Conservation (phyloP, 495 filamentous ascomycete species). For the Neurospora cerealis region DNA sequence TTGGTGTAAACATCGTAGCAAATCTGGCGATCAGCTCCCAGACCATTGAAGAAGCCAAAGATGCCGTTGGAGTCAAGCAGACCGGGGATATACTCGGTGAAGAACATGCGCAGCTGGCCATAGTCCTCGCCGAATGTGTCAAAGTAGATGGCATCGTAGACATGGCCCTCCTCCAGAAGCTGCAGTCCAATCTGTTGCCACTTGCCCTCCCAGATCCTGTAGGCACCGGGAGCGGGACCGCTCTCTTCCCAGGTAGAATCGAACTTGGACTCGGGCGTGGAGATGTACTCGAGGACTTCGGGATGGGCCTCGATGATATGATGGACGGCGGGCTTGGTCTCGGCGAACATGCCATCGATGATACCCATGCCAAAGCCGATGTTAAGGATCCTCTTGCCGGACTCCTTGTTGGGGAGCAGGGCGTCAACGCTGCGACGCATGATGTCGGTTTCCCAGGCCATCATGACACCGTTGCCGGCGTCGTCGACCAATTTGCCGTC, state of each 20-base stretch:
- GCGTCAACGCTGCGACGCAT: conserved; percentile 66
- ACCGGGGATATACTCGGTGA: conserved; percentile 73
- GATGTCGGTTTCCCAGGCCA: conserved; percentile 89
- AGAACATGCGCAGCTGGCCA: conserved; percentile 72
- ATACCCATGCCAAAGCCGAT: conserved; percentile 97
- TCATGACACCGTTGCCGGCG: conserved; percentile 84
- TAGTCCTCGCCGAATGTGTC: conserved; percentile 97
- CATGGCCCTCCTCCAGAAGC: conserved; percentile 56
- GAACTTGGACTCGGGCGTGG: conserved; percentile 30
- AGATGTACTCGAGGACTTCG: conserved; percentile 62
- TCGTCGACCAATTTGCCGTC: conserved; percentile 67
- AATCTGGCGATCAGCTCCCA: conserved; percentile 84
- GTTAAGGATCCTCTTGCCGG: conserved; percentile 68
- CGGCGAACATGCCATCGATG: conserved; percentile 73
- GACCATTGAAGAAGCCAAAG: conserved; percentile 93
- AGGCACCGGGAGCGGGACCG: conserved; percentile 30
- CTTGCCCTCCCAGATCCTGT: conserved; percentile 44
- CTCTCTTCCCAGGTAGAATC: conserved; percentile 34
- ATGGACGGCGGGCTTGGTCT: conserved; percentile 52
- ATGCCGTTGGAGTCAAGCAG: conserved; percentile 61
- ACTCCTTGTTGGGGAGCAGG: conserved; percentile 24
- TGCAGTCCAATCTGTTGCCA: conserved; percentile 78
- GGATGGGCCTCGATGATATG: conserved; percentile 94
- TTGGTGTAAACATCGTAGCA: conserved; percentile 95
- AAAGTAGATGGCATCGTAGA: conserved; percentile 92